phyloP scores from a whole-genome alignment of 2,329 filamentous ascomycete species.

The Thielaviopsis musarum region DNA sequence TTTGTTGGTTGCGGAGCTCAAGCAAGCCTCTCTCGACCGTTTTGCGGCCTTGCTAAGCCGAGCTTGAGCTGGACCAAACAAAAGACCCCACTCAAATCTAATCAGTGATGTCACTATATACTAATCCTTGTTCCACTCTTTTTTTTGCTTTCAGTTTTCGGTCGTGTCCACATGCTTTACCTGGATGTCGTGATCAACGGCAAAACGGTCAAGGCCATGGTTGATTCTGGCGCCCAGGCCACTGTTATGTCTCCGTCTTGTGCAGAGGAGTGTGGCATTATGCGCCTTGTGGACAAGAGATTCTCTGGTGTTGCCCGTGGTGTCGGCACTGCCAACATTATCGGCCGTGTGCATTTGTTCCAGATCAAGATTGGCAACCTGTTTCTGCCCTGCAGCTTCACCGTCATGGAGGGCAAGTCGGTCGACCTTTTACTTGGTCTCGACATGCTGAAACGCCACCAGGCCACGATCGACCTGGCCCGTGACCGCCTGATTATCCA shows the following conservation, averaged over 20 bases:
- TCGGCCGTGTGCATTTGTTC: slow-evolving; percentile 87
- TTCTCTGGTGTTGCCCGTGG: slow-evolving; percentile 86
- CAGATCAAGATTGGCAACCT: slow-evolving; percentile 84
- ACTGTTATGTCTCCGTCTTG: slow-evolving; percentile 97
- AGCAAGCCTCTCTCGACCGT: not conserved
- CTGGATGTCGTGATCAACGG: slow-evolving; percentile 91
- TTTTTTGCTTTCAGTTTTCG: slow-evolving; percentile 52
- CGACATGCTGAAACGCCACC: slow-evolving; percentile 94
- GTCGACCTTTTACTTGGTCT: slow-evolving; percentile 85
- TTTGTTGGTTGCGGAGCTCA: too few relatives aligned
- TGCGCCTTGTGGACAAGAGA: slow-evolving; percentile 83
- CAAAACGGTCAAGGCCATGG: slow-evolving; percentile 81
- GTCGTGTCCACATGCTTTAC: slow-evolving; percentile 89
- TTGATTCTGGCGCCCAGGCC: slow-evolving; percentile 92
- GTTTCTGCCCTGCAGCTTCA: slow-evolving; percentile 86
- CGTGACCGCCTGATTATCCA: slow-evolving; percentile 78
- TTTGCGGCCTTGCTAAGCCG: not conserved
- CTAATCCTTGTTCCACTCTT: slow-evolving; percentile 3
- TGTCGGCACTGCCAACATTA: slow-evolving; percentile 85
- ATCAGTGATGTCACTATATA: not conserved
- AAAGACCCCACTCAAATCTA: not conserved
- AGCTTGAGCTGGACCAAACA: not conserved
- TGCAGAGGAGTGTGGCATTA: slow-evolving; percentile 84
- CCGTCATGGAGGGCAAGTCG: slow-evolving; percentile 97
- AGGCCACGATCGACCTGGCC: slow-evolving; percentile 77